phyloP scores from a whole-genome alignment of 257 asterid genomes.

The Linderniella brevidens region DNA sequence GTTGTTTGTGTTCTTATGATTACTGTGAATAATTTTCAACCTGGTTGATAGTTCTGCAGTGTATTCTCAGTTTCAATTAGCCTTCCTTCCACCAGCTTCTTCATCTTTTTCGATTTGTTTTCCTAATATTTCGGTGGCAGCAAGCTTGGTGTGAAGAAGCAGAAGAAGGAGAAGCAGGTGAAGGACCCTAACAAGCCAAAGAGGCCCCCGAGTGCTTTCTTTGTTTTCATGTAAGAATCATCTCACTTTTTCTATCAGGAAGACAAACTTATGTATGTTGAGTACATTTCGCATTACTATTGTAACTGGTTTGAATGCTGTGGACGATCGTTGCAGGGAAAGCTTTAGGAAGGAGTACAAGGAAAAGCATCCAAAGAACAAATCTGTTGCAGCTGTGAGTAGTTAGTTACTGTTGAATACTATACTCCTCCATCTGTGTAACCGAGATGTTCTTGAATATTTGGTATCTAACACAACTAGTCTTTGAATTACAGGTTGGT shows the following conservation, averaged over 20 bases:
- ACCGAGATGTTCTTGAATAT: neutral
- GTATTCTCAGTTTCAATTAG: too few species aligned
- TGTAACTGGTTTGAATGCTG: too few species aligned
- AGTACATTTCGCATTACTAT: too few species aligned
- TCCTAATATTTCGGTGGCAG: neutral
- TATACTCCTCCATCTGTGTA: neutral
- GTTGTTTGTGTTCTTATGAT: too few species aligned
- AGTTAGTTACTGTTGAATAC: neutral
- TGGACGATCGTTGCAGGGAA: slow-evolving; percentile 24
- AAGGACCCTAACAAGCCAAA: slow-evolving; percentile 61
- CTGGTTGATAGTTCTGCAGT: too few species aligned
- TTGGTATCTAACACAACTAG: too few species aligned
- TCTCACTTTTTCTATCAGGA: too few species aligned
- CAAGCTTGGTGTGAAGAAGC: slow-evolving; percentile 36
- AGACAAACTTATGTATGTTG: too few species aligned
- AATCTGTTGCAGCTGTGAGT: slow-evolving; percentile 60
- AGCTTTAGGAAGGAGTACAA: slow-evolving; percentile 42
- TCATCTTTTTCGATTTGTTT: neutral
- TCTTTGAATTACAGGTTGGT: slow-evolving; percentile 28
- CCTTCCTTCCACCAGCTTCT: too few species aligned
- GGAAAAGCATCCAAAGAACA: slow-evolving; percentile 42
- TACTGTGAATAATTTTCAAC: too few species aligned
- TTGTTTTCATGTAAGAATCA: slow-evolving; percentile 33
- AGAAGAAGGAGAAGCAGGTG: slow-evolving; percentile 21
- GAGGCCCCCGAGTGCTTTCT: slow-evolving; percentile 47